Conservation (phyloP, 352 stramenopile species). For the Pythium periplocum region DNA sequence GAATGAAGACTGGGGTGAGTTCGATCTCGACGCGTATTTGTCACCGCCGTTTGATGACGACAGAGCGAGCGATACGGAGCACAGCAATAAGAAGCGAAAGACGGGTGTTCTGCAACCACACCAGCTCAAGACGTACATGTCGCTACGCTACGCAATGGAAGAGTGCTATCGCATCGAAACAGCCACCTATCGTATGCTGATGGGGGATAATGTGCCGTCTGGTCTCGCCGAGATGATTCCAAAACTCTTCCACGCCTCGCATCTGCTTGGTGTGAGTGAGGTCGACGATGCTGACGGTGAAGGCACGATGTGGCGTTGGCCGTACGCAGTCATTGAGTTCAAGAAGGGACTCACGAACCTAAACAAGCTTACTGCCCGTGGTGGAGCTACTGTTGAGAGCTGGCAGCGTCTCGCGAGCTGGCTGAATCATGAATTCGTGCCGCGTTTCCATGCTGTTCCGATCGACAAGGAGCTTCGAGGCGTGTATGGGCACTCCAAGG, state of each 20-base stretch:
- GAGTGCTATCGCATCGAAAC: slow-evolving; percentile 69
- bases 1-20: slow-evolving; percentile 80
- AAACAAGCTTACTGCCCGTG: slow-evolving; percentile 33
- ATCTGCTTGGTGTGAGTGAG: slow-evolving; percentile 55
- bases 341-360: slow-evolving; percentile 46
- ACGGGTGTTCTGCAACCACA: slow-evolving; percentile 32
- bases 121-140: slow-evolving; percentile 51
- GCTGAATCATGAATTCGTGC: slow-evolving; percentile 58
- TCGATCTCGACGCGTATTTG: slow-evolving; percentile 66
- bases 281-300: slow-evolving; percentile 64
- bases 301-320: slow-evolving; percentile 75
- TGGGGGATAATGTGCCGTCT: neutral
- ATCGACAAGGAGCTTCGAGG: slow-evolving; percentile 39
- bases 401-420: slow-evolving; percentile 53
- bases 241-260: slow-evolving; percentile 38
- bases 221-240: slow-evolving; percentile 25
- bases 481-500: slow-evolving; percentile 59
- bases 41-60: slow-evolving; percentile 34
- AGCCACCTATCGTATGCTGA: slow-evolving; percentile 51
- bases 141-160: slow-evolving; percentile 67
- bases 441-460: slow-evolving; percentile 48
- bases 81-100: slow-evolving; percentile 37
- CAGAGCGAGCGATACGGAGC: neutral
- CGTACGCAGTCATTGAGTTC: slow-evolving; percentile 76
- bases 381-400: slow-evolving; percentile 35